A percentile compares a stretch with the other conserved stretches of the same genome.
Conservation (phyloP, 2,329 filamentous ascomycete genomes). For the Didymella arachidicola region DNA sequence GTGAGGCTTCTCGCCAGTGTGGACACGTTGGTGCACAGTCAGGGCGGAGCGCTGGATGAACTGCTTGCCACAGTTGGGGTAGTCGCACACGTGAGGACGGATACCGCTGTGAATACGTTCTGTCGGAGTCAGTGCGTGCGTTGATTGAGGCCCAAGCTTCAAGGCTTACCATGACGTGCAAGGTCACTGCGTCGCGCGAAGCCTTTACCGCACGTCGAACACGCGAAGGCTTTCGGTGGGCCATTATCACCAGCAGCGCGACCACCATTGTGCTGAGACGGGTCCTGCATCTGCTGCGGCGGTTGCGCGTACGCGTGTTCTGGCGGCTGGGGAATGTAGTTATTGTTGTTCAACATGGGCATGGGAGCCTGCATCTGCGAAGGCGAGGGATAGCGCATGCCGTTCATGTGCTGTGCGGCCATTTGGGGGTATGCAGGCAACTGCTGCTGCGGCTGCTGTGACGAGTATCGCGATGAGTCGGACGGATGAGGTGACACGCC, state of each 20-base stretch:
- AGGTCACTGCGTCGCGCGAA: slow-evolving; percentile 95
- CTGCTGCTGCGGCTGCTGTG: slow-evolving; percentile 62
- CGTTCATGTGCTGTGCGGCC: slow-evolving; percentile 58
- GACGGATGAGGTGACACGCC: slow-evolving; percentile 64
- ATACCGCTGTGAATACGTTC: slow-evolving; percentile 95
- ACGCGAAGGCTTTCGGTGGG: slow-evolving; percentile 81
- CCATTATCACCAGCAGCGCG: slow-evolving; percentile 57
- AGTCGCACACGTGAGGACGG: slow-evolving; percentile 91
- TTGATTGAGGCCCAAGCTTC: slow-evolving; percentile 46
- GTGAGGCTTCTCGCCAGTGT: slow-evolving; percentile 98
- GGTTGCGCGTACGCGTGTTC: slow-evolving; percentile 58
- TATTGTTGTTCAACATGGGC: slow-evolving; percentile 64
- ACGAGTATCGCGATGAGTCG: slow-evolving; percentile 65
- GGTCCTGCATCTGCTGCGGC: slow-evolving; percentile 46
- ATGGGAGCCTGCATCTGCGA: slow-evolving; percentile 60
- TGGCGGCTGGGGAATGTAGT: slow-evolving; percentile 61
- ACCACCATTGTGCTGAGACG: slow-evolving; percentile 52
- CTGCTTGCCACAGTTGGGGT: slow-evolving; percentile 86
- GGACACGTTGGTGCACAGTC: slow-evolving; percentile 93
- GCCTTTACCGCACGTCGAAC: slow-evolving; percentile 86
- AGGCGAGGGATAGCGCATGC: slow-evolving; percentile 63
- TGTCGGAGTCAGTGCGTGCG: slow-evolving; percentile 54
- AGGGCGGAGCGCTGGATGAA: slow-evolving; percentile 97
- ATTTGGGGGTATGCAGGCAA: slow-evolving; percentile 59
- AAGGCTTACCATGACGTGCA: slow-evolving; percentile 82